phyloP scores from a whole-genome alignment of 2,329 filamentous ascomycete species.

The Xylariaceae sp. region DNA sequence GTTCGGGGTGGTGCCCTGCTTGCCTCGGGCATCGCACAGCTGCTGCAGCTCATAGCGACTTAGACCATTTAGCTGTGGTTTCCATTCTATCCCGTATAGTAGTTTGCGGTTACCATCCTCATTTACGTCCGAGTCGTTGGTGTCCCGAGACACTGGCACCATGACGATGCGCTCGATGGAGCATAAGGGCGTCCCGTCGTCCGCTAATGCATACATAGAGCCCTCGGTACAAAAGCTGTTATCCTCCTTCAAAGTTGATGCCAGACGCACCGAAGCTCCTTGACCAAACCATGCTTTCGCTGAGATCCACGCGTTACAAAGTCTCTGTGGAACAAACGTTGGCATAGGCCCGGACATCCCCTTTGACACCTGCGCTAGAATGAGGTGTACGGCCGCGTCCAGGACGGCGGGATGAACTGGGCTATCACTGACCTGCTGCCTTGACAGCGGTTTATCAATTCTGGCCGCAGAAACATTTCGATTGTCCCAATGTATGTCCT shows the following conservation, averaged over 20 bases:
- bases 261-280: too few relatives aligned
- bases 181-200: slow-evolving; percentile 36
- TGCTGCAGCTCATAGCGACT: slow-evolving; percentile 31
- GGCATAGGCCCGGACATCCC: slow-evolving; percentile 26
- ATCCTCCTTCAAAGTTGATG: too few relatives aligned
- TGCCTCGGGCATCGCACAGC: slow-evolving; percentile 31
- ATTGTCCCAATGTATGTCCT: slow-evolving; percentile 37
- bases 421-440: slow-evolving; percentile 20
- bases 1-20: too few relatives aligned
- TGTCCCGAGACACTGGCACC: slow-evolving; percentile 24
- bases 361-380: slow-evolving; percentile 26
- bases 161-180: slow-evolving; percentile 28
- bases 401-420: slow-evolving; percentile 42
- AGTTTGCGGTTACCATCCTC: too few relatives aligned
- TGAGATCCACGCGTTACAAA: slow-evolving; percentile 30
- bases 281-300: too few relatives aligned
- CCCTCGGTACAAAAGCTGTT: too few relatives aligned
- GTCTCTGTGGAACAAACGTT: slow-evolving; percentile 38
- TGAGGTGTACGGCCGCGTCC: slow-evolving; percentile 40
- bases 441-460: slow-evolving; percentile 29
- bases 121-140: too few relatives aligned
- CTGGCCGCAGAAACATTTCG: slow-evolving; percentile 25
- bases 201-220: too few relatives aligned
- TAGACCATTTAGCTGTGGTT: slow-evolving; percentile 43
- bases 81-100: slow-evolving; percentile 42